phyloP scores from a whole-genome alignment of 176 grass and related monocot genomes.

The Aegilops tauschii region DNA sequence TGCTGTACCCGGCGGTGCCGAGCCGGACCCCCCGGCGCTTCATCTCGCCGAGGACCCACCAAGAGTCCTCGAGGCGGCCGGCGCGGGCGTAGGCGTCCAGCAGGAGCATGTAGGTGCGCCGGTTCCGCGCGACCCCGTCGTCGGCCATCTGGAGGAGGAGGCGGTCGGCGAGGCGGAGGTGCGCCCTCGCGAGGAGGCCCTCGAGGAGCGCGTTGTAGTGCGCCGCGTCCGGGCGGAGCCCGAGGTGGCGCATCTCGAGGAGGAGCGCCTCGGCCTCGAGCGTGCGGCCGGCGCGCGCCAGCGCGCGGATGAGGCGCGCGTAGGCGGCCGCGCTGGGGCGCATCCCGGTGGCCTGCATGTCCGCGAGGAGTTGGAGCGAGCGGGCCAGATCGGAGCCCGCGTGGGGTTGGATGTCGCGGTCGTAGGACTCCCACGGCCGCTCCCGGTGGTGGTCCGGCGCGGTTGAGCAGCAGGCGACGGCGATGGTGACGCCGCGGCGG shows the following conservation, averaged over 20 bases:
- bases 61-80: constrained; percentile 71
- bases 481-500: background rate
- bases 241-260: constrained; percentile 61
- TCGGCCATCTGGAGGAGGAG: constrained; percentile 79
- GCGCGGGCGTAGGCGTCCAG: constrained; percentile 62
- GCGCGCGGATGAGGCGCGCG: constrained; percentile 60
- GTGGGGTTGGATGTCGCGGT: constrained; percentile 48
- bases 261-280: constrained; percentile 82
- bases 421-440: constrained; percentile 65
- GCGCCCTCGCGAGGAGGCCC: constrained; percentile 49
- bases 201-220: constrained; percentile 80
- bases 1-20: constrained; percentile 52
- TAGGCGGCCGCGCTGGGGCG: constrained; percentile 51
- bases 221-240: constrained; percentile 26
- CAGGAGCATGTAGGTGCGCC: constrained; percentile 64
- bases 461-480: background rate
- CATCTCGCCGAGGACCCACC: constrained; percentile 88
- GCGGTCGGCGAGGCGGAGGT: constrained; percentile 65
- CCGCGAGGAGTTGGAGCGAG: constrained; percentile 53
- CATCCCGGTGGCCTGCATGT: constrained; percentile 58
- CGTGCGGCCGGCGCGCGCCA: constrained; percentile 47
- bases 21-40: constrained; percentile 46
- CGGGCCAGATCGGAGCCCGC: constrained; percentile 24
- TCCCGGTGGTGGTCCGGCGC: constrained; percentile 37
- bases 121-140: constrained; percentile 54